Evolutionary conservation across 495 filamentous ascomycete genomes (phyloP).

Genomic region (Chaetomium tenue): DNA sequence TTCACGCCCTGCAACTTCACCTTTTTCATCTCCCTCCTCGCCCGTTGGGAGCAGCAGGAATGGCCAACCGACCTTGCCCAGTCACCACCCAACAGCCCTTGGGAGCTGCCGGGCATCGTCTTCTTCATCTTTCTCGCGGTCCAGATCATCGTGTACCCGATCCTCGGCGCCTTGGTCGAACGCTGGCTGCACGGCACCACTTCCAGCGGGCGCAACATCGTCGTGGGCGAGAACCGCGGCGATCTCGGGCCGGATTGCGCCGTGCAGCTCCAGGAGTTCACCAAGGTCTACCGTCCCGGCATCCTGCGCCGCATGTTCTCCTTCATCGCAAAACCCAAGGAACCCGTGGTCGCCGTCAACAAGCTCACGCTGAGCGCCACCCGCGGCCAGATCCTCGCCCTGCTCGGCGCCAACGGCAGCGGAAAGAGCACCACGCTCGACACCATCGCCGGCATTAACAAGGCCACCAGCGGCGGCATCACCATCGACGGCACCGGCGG

Average conservation of each 20-base stretch:
- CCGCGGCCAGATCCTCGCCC: constrained; percentile 74
- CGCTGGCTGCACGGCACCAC: constrained; percentile 71
- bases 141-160: constrained; percentile 70
- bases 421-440: constrained; percentile 88
- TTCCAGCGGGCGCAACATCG: constrained; percentile 58
- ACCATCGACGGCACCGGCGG: constrained; percentile 68
- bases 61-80: constrained; percentile 55
- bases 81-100: constrained; percentile 59
- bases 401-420: constrained; percentile 82
- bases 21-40: constrained; percentile 66
- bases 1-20: constrained; percentile 78
- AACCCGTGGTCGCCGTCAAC: constrained; percentile 71
- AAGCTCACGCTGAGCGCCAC: constrained; percentile 61
- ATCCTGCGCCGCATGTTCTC: constrained; percentile 59
- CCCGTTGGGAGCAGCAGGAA: constrained; percentile 61
- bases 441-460: constrained; percentile 74
- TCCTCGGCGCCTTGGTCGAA: constrained; percentile 70
- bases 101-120: constrained; percentile 61
- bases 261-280: constrained; percentile 65
- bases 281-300: constrained; percentile 69
- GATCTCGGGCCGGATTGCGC: constrained; percentile 47
- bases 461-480: constrained; percentile 67
- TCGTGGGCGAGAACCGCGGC: constrained; percentile 36
- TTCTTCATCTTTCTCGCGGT: constrained; percentile 67
- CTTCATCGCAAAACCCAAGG: constrained; percentile 52